Evolutionary conservation across 202 grass and related monocot species (phyloP).

Genomic region (Setaria viridis): DNA sequence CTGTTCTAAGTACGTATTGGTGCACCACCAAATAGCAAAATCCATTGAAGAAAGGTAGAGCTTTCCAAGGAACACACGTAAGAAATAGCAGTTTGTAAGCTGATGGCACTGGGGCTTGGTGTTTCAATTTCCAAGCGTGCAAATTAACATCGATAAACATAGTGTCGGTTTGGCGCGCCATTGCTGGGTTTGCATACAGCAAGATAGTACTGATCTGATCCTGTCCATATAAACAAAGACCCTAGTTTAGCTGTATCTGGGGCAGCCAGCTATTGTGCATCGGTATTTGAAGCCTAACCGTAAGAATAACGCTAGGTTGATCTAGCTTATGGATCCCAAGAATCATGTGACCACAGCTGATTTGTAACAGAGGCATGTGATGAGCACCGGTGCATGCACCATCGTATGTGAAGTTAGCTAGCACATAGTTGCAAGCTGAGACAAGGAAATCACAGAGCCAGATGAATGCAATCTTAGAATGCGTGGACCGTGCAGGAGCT

Average conservation of each 20-base stretch:
- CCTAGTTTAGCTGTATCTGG: background rate
- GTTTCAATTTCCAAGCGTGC: too few relatives aligned
- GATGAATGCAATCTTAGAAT: background rate
- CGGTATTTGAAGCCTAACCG: background rate
- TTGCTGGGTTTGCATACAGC: background rate
- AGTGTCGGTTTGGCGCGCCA: slow-evolving; percentile 5
- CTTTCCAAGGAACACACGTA: too few relatives aligned
- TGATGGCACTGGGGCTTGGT: too few relatives aligned
- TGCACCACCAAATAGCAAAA: too few relatives aligned
- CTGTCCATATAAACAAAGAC: slow-evolving; percentile 26
- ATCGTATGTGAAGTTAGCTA: background rate
- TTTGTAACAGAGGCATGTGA: slow-evolving; percentile 16
- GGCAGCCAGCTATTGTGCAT: background rate
- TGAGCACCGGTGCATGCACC: background rate
- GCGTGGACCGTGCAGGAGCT: background rate
- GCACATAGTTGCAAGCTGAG: background rate
- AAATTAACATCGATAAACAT: background rate
- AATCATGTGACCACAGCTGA: background rate
- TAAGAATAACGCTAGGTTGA: slow-evolving; percentile 8
- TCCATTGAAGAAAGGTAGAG: too few relatives aligned
- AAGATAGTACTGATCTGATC: background rate
- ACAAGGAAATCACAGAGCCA: background rate
- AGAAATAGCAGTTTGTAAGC: too few relatives aligned
- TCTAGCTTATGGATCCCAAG: slow-evolving; percentile 1
- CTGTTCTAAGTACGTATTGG: background rate